Percentiles rank a stretch among this genome's conserved stretches.
phyloP scores from a whole-genome alignment of 352 stramenopile genomes.

The Phytophthora melonis region DNA sequence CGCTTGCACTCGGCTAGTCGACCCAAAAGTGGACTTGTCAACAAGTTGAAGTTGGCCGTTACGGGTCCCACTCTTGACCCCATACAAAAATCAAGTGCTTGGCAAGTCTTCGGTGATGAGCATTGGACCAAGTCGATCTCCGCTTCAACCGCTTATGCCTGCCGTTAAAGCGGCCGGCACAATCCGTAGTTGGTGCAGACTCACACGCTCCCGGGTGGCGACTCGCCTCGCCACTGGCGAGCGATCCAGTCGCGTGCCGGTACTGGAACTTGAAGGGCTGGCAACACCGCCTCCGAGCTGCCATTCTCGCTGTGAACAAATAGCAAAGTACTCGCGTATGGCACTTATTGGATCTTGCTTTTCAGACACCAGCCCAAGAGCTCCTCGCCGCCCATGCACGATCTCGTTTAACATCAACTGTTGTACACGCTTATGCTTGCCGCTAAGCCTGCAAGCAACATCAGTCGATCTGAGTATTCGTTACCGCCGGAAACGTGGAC shows the following conservation, averaged over 20 bases:
- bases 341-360: neutral
- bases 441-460: conserved; percentile 1
- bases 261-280: neutral
- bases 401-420: conserved; percentile 4
- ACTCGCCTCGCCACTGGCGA: neutral
- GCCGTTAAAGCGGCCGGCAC: conserved; percentile 1
- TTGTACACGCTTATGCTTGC: conserved; percentile 4
- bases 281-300: neutral
- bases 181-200: neutral
- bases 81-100: neutral
- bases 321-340: too few relatives aligned
- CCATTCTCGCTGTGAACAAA: neutral
- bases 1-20: neutral
- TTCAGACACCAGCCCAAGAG: neutral
- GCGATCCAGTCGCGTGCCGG: neutral
- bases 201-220: neutral
- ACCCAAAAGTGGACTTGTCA: neutral
- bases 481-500: conserved; percentile 3
- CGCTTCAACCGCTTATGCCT: conserved; percentile 7
- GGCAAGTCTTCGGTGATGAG: neutral
- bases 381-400: neutral
- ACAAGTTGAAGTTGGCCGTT: conserved; percentile 19
- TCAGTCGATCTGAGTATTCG: conserved; percentile 7
- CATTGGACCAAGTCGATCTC: neutral
- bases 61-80: neutral